Conservation (phyloP, 768 basidiomycete species). For the Boletus edulis region DNA sequence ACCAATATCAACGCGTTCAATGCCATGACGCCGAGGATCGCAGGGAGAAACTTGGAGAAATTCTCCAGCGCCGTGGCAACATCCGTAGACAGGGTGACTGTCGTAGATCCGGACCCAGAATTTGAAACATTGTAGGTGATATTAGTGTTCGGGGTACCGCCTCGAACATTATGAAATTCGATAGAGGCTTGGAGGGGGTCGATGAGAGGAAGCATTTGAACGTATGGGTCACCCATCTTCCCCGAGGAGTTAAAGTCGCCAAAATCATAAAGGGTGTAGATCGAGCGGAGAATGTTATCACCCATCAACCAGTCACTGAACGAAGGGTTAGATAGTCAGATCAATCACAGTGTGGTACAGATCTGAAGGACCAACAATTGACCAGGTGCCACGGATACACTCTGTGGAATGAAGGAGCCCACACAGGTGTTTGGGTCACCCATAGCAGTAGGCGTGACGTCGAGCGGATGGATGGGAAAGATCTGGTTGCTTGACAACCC, state of each 20-base stretch:
- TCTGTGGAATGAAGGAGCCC: conserved; percentile 73
- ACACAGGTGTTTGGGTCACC: conserved; percentile 53
- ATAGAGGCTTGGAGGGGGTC: conserved; percentile 67
- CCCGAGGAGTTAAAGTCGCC: conserved; percentile 70
- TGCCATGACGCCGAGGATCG: conserved; percentile 71
- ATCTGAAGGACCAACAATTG: conserved; percentile 55
- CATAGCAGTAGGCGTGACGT: conserved; percentile 53
- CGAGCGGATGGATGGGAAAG: conserved; percentile 78
- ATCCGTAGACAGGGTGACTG: conserved; percentile 56
- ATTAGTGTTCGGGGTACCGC: conserved; percentile 59
- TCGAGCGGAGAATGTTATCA: conserved; percentile 78
- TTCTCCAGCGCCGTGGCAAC: conserved; percentile 57
- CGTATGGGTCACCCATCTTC: conserved; percentile 71
- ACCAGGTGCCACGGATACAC: conserved; percentile 52
- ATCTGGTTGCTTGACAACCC: conserved; percentile 55
- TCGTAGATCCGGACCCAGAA: conserved; percentile 41
- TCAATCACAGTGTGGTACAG: not conserved
- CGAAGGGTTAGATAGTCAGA: conserved; percentile 3
- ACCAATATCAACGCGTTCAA: conserved; percentile 74
- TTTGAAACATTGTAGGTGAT: conserved; percentile 61
- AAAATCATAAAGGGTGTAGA: conserved; percentile 83
- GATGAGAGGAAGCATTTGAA: conserved; percentile 69
- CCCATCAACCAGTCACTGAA: conserved; percentile 79
- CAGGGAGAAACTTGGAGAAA: conserved; percentile 66
- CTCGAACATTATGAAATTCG: conserved; percentile 68